Evolutionary conservation across 331 rosid species (phyloP), one percentile per base, ranked within the genome.

Genomic region (Arachis monticola): DNA sequence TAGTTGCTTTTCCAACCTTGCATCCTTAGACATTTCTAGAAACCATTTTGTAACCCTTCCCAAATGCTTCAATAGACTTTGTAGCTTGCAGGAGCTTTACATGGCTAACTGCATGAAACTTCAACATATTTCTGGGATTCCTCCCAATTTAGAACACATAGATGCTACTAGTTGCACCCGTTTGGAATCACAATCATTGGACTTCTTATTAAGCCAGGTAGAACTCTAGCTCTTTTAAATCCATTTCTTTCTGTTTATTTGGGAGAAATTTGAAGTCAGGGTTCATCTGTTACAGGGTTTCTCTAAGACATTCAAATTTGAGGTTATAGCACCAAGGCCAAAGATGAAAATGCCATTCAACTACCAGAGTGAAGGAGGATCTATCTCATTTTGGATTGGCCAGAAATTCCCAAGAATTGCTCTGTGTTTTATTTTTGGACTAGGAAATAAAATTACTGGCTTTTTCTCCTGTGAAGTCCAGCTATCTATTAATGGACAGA

Each of bases 161-260:
- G 79, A 31, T 52, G 83, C 76, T 8, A 74, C 72, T 52, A 80
- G 80, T 74, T 74, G 84, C 80, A 45, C 40, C 6, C 11, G 12
- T n/a, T 12, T 80, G 72, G 10, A 74, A 32, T 62, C 76, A 52
- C 56, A 68, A 14, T 74, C 83, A 7, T 68, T 70, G 64, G n/a
- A 64, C 62, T 30, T 69, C 42, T 60, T 80, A 69, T 45, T 80
- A 53, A 69, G 61, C 66, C 76, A 69, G 83, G 83, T 80, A 38
- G 70, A 31, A 68, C 66, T 60, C 76, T 67, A 3, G 5, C 8
- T 58, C 22, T 40, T 58, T 10, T 64, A 8, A 32, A 7, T 58
- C 56, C 31, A n/a, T 77, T 35, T 61, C 64, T 76, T 35, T 68
- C 56, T 69, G 62, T 40, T 4, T 41, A 72, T 27, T 61, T 57